phyloP scores from a whole-genome alignment of 225 moss, liverwort and hornwort genomes.

The Climacium dendroides region DNA sequence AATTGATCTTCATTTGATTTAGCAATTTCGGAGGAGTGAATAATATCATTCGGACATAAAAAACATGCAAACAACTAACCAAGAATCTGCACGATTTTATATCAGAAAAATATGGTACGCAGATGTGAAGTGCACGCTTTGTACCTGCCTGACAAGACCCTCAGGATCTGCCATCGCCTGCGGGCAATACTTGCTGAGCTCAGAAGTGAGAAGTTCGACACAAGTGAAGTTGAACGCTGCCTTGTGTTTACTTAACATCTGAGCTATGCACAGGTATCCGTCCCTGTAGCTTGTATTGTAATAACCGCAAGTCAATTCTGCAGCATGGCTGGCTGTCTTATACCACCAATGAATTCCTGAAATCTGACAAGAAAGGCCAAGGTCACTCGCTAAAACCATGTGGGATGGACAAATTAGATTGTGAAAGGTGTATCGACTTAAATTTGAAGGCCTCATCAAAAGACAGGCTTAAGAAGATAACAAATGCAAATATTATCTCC shows the following conservation, averaged over 20 bases:
- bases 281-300: constrained; percentile 63
- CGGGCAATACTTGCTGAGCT: constrained; percentile 42
- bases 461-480: not conserved
- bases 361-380: constrained; percentile 19
- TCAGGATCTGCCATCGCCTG: constrained; percentile 75
- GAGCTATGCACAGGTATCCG: constrained; percentile 57
- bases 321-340: constrained; percentile 63
- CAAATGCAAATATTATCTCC: not conserved
- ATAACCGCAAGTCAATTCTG: constrained; percentile 68
- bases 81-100: not conserved
- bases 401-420: not conserved
- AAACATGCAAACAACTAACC: not conserved
- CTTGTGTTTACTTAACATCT: constrained; percentile 65
- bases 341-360: constrained; percentile 95
- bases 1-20: not conserved
- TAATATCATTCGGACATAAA: not conserved
- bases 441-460: not conserved
- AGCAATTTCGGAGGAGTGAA: not conserved
- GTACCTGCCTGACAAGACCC: constrained; percentile 62
- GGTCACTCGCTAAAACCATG: not conserved
- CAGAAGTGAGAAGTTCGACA: constrained; percentile 55
- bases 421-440: not conserved
- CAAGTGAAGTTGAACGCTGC: constrained; percentile 70
- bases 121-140: not conserved
- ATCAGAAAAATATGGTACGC: not conserved